Conservation (phyloP, 148 eudicot genomes). For the Fagopyrum homotropicum region DNA sequence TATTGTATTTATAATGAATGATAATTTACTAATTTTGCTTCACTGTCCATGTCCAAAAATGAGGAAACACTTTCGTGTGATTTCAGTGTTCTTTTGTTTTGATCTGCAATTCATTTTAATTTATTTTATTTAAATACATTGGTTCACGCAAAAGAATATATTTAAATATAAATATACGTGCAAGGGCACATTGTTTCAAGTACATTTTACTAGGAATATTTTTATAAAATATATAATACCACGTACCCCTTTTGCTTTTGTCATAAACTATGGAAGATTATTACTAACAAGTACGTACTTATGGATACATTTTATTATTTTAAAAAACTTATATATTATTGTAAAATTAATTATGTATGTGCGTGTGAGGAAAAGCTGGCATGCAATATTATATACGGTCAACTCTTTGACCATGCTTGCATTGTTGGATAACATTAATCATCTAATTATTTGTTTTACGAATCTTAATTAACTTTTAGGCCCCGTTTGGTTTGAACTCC, state of each 20-base stretch:
- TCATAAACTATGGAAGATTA: background rate
- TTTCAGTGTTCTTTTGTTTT: constrained; percentile 21
- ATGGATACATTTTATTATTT: background rate
- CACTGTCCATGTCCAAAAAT: constrained; percentile 16
- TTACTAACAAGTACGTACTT: background rate
- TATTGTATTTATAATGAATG: background rate
- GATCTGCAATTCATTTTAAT: background rate
- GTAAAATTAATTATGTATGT: background rate
- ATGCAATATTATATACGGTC: background rate
- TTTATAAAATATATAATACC: background rate
- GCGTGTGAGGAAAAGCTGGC: constrained; percentile 1
- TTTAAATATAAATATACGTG: background rate
- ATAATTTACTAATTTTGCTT: background rate
- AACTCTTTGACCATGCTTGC: background rate
- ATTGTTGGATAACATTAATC: background rate
- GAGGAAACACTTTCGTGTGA: constrained; percentile 32
- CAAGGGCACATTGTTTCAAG: constrained; percentile 1
- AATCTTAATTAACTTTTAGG: background rate
- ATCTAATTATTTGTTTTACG: background rate
- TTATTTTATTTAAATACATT: background rate
- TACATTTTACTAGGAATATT: constrained; percentile 7
- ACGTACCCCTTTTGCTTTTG: constrained; percentile 1
- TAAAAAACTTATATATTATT: background rate
- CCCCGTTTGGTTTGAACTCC: too few species aligned
- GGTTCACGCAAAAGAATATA: background rate